These are phyloP conservation scores for Ustilago shanxiensis DNA, from an alignment of 1,284 basidiomycete species.

Conservation along the genomic window DNA sequence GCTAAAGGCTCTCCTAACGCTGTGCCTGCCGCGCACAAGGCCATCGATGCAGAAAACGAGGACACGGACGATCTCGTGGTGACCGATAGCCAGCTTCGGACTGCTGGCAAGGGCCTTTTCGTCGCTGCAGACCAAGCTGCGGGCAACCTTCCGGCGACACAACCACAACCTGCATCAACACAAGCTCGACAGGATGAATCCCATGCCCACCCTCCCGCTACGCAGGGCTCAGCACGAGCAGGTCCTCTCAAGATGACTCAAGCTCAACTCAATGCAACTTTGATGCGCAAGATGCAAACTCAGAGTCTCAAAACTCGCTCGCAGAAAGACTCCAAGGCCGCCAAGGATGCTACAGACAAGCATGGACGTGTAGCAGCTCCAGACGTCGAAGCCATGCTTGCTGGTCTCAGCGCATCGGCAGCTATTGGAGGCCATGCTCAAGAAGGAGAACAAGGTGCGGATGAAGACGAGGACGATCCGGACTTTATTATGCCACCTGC, in stretches of 20 bases:
- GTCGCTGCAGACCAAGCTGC: slow-evolving; percentile 48
- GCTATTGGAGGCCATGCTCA: slow-evolving; percentile 11
- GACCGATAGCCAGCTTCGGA: slow-evolving; percentile 47
- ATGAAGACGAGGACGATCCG: slow-evolving; percentile 47
- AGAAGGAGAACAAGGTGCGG: slow-evolving; percentile 13
- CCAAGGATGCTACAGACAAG: slow-evolving; percentile 14
- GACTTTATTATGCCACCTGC: slow-evolving; percentile 43
- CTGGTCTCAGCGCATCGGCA: slow-evolving; percentile 15
- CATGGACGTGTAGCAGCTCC: slow-evolving; percentile 23
- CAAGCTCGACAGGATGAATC: slow-evolving; percentile 11
- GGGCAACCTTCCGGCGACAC: slow-evolving; percentile 30
- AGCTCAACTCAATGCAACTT: slow-evolving; percentile 56
- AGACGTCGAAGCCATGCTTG: slow-evolving; percentile 40
- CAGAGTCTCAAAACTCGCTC: slow-evolving; percentile 49
- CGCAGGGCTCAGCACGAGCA: slow-evolving; percentile 12
- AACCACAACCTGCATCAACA: slow-evolving; percentile 19
- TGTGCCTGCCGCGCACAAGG: background rate
- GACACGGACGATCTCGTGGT: slow-evolving; percentile 33
- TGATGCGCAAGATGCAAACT: slow-evolving; percentile 52
- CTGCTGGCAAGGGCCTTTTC: slow-evolving; percentile 49
- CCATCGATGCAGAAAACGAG: slow-evolving; percentile 1
- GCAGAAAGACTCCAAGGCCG: slow-evolving; percentile 26
- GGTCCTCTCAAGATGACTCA: slow-evolving; percentile 49
- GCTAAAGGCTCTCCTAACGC: slow-evolving; percentile 42
- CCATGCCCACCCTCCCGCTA: background rate